Conservation (phyloP, 169 alveolate species). For the Eimeria brunetti region DNA sequence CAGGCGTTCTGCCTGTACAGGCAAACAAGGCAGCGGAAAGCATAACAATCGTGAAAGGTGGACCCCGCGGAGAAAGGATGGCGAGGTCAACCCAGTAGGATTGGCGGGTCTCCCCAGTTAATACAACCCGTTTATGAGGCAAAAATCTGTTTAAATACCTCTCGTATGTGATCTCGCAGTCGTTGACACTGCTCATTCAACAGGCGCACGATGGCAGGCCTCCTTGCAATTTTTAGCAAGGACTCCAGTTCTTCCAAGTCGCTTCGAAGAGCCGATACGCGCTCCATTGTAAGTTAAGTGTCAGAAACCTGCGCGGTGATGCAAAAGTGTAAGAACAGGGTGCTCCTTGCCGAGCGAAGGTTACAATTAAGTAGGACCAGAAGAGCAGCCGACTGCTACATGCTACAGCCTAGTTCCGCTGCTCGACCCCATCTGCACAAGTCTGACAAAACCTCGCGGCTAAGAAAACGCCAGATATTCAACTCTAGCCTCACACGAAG, state of each 20-base stretch:
- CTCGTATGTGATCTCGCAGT: slow-evolving; percentile 41
- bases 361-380: background rate
- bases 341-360: background rate
- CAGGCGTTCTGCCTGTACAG: slow-evolving; percentile 37
- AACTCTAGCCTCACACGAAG: background rate
- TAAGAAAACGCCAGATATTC: background rate
- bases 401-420: background rate
- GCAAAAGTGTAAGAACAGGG: background rate
- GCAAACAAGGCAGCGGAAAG: background rate
- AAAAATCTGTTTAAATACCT: background rate
- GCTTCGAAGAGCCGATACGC: slow-evolving; percentile 1
- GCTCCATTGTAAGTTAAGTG: slow-evolving; percentile 34
- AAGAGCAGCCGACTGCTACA: background rate
- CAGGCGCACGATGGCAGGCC: slow-evolving; percentile 14
- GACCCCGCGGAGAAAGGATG: background rate
- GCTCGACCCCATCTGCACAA: background rate
- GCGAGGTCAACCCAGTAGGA: background rate
- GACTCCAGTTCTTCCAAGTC: slow-evolving; percentile 63
- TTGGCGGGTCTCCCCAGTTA: background rate
- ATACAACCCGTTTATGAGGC: no score
- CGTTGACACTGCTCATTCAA: slow-evolving; percentile 30
- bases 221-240: background rate
- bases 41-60: background rate
- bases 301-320: background rate
- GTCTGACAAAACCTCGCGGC: background rate